These are phyloP conservation scores for Stephanodiscus minutulus DNA, from an alignment of 108 stramenopile species.

Conservation along the genomic window DNA sequence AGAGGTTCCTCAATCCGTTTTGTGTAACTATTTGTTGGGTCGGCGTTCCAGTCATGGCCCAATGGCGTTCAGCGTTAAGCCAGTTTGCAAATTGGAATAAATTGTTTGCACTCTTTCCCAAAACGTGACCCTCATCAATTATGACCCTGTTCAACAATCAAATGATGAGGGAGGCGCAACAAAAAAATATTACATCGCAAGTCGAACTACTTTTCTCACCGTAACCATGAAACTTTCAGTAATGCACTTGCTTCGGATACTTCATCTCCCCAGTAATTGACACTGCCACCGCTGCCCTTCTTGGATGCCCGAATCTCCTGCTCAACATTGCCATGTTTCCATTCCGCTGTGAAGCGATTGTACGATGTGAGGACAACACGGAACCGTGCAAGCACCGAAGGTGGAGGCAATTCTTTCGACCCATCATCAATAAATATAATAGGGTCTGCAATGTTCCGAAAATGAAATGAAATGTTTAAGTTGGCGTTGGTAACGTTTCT, in stretches of 20 bases:
- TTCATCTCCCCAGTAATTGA: conserved; percentile 27
- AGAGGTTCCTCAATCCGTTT: conserved; percentile 56
- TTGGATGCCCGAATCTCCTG: conserved; percentile 58
- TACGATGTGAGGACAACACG: conserved; percentile 72
- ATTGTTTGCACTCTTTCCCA: conserved; percentile 72
- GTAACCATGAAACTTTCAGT: conserved; percentile 76
- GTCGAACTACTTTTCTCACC: not conserved
- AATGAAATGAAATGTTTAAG: conserved; percentile 26
- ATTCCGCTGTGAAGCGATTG: conserved; percentile 71
- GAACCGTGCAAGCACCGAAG: conserved; percentile 64
- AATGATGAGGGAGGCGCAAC: not conserved
- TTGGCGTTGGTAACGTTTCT: not conserved
- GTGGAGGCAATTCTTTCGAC: conserved; percentile 56
- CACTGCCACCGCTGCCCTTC: conserved; percentile 9
- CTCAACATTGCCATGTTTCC: conserved; percentile 80
- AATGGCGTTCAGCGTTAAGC: conserved; percentile 71
- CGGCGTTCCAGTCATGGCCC: conserved; percentile 90
- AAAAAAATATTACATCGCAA: not conserved
- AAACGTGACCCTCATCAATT: conserved; percentile 86
- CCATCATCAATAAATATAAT: conserved; percentile 73
- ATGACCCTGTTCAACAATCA: conserved; percentile 39
- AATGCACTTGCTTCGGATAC: conserved; percentile 58
- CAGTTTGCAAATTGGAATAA: conserved; percentile 78
- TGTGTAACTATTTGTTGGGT: conserved; percentile 64
- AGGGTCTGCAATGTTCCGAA: conserved; percentile 26